phyloP scores from a whole-genome alignment of 164 flowering plant genomes.

The Vitis amurensis region DNA sequence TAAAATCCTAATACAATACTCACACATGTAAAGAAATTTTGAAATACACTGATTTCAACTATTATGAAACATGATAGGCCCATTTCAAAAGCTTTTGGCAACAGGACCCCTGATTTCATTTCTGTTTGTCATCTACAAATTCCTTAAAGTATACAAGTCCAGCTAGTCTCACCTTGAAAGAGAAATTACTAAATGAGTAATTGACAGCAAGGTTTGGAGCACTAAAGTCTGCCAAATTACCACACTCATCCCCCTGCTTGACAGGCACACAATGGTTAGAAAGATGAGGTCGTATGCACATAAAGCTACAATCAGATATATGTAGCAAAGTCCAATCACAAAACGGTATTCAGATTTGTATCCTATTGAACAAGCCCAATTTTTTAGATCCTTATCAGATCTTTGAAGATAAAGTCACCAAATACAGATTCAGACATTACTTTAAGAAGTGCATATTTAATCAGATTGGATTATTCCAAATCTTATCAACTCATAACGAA shows the following conservation, averaged over 20 bases:
- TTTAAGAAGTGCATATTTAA: not conserved
- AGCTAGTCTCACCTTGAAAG: slow-evolving; percentile 76
- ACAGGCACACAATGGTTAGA: slow-evolving; percentile 8
- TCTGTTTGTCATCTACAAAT: not conserved
- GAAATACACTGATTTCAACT: too few relatives aligned
- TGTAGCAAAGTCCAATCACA: not conserved
- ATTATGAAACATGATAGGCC: too few relatives aligned
- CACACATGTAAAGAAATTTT: too few relatives aligned
- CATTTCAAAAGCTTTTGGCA: too few relatives aligned
- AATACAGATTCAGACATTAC: not conserved
- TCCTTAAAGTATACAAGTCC: not conserved
- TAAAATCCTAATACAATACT: too few relatives aligned
- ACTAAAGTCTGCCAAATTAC: slow-evolving; percentile 72
- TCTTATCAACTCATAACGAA: not conserved
- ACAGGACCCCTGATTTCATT: not conserved
- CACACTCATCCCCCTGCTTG: slow-evolving; percentile 85
- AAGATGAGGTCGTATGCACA: not conserved
- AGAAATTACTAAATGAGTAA: slow-evolving; percentile 95
- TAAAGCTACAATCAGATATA: not conserved
- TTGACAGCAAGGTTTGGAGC: slow-evolving; percentile 53
- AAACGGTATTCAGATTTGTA: not conserved
- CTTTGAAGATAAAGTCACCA: not conserved
- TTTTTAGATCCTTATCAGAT: not conserved
- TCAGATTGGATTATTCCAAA: not conserved
- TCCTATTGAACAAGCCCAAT: not conserved